Base-by-base conservation (phyloP, 305 asterid genomes). In the Salvia sclarea region DNA sequence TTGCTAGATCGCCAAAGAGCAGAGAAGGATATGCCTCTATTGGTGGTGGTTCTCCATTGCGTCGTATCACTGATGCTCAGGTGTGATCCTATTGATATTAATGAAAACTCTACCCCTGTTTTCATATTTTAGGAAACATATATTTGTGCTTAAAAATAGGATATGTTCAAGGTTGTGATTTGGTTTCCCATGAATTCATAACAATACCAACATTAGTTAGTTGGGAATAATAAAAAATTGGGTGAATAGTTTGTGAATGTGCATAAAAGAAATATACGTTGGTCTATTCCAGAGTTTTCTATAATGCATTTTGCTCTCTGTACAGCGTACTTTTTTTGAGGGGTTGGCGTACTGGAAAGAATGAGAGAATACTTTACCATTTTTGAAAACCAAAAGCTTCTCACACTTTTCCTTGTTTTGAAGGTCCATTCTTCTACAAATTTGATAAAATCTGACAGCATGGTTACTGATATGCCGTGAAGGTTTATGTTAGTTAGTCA, bases 31-130 rank as follows among this genome's bases (percentile, higher is more conserved):
- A 91, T 83, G 98, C 98, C 78, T 83, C 98, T 70, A 93, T 93
- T 50, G 98, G 98, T 64, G 97, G 98, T 63, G 98, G 98, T 67
- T 93, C 98, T 80, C 97, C 98, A 68, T 89, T 93, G 69, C 95
- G 98, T 38, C 96, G 92, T 56, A 93, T 93, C 68, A 93, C 98
- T 58, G 97, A 93, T 84, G 96, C 83, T 52, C 98, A 93, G 97
- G 98, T 80, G 79, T 74, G 86, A 30, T 63, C 71, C 63, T 64
- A 54, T 71, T 64, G 28, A 9, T 68, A 35, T 61, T 48, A 31
- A 47, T 5, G 16, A 54, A 14, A 74, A 44, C 47, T 56, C 70
- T 48, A 48, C 43, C 74, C 40, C 58, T 20, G 9, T 70, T 59
- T 77, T 35, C 38, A 60, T 52, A 33, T 55, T 73, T 54, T 57